Base-by-base conservation (phyloP, 495 filamentous ascomycete genomes). In the Penicillium roqueforti region DNA sequence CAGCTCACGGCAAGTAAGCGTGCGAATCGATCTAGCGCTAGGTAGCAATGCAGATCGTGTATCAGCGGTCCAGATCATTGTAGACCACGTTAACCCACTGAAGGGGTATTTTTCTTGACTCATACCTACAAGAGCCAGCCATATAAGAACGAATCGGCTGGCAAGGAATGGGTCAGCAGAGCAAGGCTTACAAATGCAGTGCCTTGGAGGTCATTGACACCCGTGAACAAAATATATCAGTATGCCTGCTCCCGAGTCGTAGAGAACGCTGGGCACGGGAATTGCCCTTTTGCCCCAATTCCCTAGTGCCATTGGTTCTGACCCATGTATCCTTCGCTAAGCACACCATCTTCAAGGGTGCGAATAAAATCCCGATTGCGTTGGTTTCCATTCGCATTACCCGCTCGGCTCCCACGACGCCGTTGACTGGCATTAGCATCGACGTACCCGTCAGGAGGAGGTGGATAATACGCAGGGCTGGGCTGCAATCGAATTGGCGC, bases 401-500 rank as follows among this genome's bases (percentile, higher is more conserved):
- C 78, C 23, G 84, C 79, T 61, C 90, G 82, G 55, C 90, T 95
- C 19, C 89, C 87, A 61, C 92, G 83, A 47, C 92, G 78, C 31
- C 88, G 79, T 38, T 86, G 81, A 59, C 83, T 86, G n/a, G 74
- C 66, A 31, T 74, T 81, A 22, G 78, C 68, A 57, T 88, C 84
- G 10, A 86, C 81, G 39, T 87, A 80, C 7, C 91, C 92, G 56
- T 96, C 93, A 3, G 89, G 82, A n/a, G 92, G 92, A 8, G 93
- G 93, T 14, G 93, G 95, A 60, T 97, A 97, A 69, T 99, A 99
- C 7, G 95, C 95, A 2, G 95, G 95, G 54, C 91, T 96, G 6
- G 95, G 95, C 65, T 99, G 95, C 36, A 96, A 69, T 40, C 95
- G 80, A 63, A 99, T 97, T 0, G 95, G 95, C 31, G 91, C 89